Base-by-base conservation (phyloP, 345 rosid genomes). In the Jatropha curcas region DNA sequence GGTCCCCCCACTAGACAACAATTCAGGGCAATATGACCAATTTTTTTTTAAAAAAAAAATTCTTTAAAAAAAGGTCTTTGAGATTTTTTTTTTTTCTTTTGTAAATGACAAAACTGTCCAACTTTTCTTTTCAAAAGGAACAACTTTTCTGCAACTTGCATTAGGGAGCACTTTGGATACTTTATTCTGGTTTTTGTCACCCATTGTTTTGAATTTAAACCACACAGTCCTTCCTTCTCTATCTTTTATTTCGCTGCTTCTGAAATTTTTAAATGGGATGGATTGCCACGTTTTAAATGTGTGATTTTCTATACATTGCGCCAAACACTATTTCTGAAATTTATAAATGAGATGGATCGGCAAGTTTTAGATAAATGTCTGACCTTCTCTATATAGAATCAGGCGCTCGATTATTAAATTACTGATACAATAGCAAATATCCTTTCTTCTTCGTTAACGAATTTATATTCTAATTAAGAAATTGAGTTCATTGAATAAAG, bases 61-160 rank as follows among this genome's bases (percentile, higher is more conserved):
- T 14, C 41, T 3, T n/a, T n/a, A n/a, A 27, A 7, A 52, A 48
- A 79, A 70, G 67, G 57, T 59, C 22, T 55, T 56, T 48, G 13
- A 35, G 64, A 52, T 68, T 43, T 58, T 37, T 37, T 58, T 37
- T 37, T 41, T 76, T 73, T 9, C 59, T 27, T 22, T 43, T 58
- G 4, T 69, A 56, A 65, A 69, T 74, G 83, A 82, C 83, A 84
- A 77, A 71, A 74, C 60, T 81, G 69, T 61, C 82, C 80, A 20
- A 67, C 80, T 81, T 82, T 70, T 79, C 67, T 64, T 67, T 75
- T 37, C 22, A 19, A 59, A 76, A 66, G 68, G 9, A 60, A 22
- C 62, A 70, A 63, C 72, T 73, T 82, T 75, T 75, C 24, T 62
- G 84, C 87, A 80, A 84, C 69, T 82, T 82, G 88, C 79, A 72